These are phyloP conservation scores for Ustulina deusta DNA, from an alignment of 2,329 filamentous ascomycete genomes.

Conservation along the genomic window DNA sequence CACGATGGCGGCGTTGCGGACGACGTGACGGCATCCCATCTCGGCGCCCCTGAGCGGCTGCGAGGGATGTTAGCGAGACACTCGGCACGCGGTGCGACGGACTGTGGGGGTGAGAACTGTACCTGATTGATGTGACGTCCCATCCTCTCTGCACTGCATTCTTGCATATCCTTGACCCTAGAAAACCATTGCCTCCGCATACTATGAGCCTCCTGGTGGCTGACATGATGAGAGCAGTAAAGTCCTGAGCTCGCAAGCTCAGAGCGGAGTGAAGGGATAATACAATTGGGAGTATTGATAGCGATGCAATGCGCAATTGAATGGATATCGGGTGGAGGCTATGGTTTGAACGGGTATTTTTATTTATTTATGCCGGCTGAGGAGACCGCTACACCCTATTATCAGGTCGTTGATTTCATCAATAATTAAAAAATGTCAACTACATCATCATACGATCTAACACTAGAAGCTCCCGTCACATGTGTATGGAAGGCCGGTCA, in stretches of 20 bases:
- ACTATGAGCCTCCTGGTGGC: slow-evolving; percentile 85
- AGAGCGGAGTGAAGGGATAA: slow-evolving; percentile 26
- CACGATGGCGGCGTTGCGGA: slow-evolving; percentile 78
- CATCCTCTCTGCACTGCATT: slow-evolving; percentile 86
- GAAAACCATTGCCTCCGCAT: slow-evolving; percentile 92
- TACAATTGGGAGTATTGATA: neutral
- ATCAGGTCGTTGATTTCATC: neutral
- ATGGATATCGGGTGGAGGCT: neutral
- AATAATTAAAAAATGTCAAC: neutral
- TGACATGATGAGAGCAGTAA: slow-evolving; percentile 55
- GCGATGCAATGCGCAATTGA: neutral
- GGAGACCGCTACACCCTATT: neutral
- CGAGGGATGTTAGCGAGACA: slow-evolving; percentile 39
- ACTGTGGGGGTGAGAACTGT: slow-evolving; percentile 43
- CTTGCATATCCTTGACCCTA: slow-evolving; percentile 91
- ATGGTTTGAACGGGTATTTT: neutral
- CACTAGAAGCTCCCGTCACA: neutral
- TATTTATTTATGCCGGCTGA: neutral
- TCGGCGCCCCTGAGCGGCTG: slow-evolving; percentile 90
- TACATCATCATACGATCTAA: slow-evolving; percentile 45
- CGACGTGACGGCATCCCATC: slow-evolving; percentile 83
- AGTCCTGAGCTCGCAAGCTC: neutral
- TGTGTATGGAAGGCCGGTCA: slow-evolving; percentile 42
- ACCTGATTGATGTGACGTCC: slow-evolving; percentile 95
- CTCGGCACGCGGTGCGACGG: neutral